These are phyloP conservation scores for barley (Hordeum vulgare) DNA, from an alignment of 176 grass and related monocot species.

Conservation along the genomic window MorexV3_pseudomolecules_assembly NC_058520.1:168885222-168885721, in stretches of 20 bases:
- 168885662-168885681: neutral
- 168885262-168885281: constrained; percentile 1
- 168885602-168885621: neutral
- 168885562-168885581: neutral
- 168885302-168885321: neutral
- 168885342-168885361: neutral
- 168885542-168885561: neutral
- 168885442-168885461: neutral
- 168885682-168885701: neutral
- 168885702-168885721: neutral
- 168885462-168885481: neutral
- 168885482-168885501: neutral
- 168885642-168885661: neutral
- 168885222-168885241: constrained; percentile 98
- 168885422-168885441: neutral
- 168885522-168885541: neutral
- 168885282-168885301: neutral
- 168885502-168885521: neutral
- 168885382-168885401: neutral
- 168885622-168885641: neutral
- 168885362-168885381: neutral
- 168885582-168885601: neutral
- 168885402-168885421: neutral
- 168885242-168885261: constrained; percentile 38
- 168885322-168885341: neutral